Base-by-base conservation (phyloP, 768 basidiomycete species). In the Xerocomus brunneocitrinus region DNA sequence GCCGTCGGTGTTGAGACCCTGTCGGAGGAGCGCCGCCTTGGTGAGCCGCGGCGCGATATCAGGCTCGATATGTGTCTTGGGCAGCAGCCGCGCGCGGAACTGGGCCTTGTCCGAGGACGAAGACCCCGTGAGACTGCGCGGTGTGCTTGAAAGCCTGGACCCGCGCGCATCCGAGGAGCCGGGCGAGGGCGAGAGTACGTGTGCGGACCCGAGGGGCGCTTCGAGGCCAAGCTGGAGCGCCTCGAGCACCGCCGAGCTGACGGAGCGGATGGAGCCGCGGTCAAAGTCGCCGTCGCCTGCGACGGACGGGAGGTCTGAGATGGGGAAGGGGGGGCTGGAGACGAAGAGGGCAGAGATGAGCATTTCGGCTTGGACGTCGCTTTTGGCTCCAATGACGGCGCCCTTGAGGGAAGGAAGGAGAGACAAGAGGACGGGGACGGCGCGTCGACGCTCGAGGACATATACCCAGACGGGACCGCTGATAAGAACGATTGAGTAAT, bases 401-500 rank as follows among this genome's bases (percentile, higher is more conserved):
- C 84, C 73, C 47, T 58, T 47, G 38, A 71, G 55, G 25, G 68
- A 65, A 51, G 88, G 87, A 79, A 91, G 88, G 61, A 92, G 80
- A 0, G 85, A 82, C 43, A 80, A 75, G 78, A 86, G 85, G 49
- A 90, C 87, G 68, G 90, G 84, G 45, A 93, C 85, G 6, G 91
- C 87, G 36, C 86, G 81, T 48, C 86, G 76, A 35, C 90, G 82
- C 66, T 91, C 91, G 56, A 93, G 84, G 36, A 93, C 86, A 68
- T 91, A 93, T 22, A 93, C 89, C 87, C 91, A 91, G n/a, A 91
- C 87, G 19, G 90, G 86, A 53, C 88, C 89, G 57, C 89, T 91
- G 56, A 49, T 54, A 30, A 32, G 30, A n/a, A 8, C 8, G 38
- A 42, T 52, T 43, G 40, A 54, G 52, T 53, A 46, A 53, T 47